Evolutionary conservation across 139 green algal species (phyloP).

Genomic region (Nannochloris sp.): DNA sequence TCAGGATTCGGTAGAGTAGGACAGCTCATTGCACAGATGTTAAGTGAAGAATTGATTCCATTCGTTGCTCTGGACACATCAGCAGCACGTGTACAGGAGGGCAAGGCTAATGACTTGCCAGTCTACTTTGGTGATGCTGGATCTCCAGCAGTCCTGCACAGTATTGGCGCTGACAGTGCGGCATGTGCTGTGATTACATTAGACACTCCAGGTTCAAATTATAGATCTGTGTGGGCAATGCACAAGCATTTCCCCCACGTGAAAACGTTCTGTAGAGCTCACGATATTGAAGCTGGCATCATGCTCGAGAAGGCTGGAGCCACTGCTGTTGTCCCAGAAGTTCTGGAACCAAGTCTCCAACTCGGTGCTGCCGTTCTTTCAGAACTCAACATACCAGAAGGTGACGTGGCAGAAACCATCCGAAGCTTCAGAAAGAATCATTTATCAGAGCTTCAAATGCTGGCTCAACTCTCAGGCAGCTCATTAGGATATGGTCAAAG

Average conservation of each 20-base stretch:
- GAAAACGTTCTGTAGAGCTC: constrained; percentile 93
- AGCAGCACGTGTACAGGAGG: constrained; percentile 57
- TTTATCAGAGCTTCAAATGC: constrained; percentile 46
- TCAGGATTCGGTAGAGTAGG: constrained; percentile 79
- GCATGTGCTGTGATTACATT: constrained; percentile 88
- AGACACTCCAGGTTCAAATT: constrained; percentile 74
- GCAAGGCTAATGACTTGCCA: constrained; percentile 75
- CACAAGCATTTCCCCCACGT: constrained; percentile 78
- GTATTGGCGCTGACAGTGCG: constrained; percentile 67
- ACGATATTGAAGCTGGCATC: constrained; percentile 78
- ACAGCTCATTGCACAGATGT: constrained; percentile 87
- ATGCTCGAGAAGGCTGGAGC: constrained; percentile 94
- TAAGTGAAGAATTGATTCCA: constrained; percentile 89
- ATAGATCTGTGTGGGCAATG: constrained; percentile 89
- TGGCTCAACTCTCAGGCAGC: constrained; percentile 24
- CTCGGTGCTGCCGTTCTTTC: constrained; percentile 83
- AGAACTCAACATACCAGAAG: constrained; percentile 65
- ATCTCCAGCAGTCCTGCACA: constrained; percentile 61
- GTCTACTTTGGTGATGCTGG: constrained; percentile 98
- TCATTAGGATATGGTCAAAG: constrained; percentile 48
- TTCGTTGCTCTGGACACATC: constrained; percentile 93
- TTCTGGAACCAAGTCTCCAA: constrained; percentile 91
- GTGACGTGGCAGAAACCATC: constrained; percentile 68
- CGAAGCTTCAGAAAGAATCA: constrained; percentile 52
- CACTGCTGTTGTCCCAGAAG: constrained; percentile 93